phyloP scores from a whole-genome alignment of 2,329 filamentous ascomycete species.

The Aureobasidium lini region DNA sequence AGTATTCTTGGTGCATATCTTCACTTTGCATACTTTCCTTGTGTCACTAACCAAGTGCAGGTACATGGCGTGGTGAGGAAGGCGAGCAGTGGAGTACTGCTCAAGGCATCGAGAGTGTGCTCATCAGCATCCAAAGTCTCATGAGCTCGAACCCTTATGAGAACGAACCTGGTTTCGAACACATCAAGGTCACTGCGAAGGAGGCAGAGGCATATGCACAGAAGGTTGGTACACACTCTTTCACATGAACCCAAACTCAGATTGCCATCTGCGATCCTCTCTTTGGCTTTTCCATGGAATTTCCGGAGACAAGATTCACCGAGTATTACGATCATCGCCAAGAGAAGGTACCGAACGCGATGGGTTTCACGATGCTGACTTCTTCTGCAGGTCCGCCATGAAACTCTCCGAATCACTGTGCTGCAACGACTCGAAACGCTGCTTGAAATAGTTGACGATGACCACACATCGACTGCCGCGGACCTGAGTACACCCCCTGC shows the following conservation, averaged over 20 bases:
- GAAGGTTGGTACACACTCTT: conserved; percentile 2
- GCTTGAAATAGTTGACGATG: conserved; percentile 49
- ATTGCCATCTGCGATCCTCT: too few relatives aligned
- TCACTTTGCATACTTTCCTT: neutral
- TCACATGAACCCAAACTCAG: too few relatives aligned
- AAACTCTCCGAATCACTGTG: conserved; percentile 77
- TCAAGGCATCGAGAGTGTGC: conserved; percentile 86
- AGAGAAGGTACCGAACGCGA: too few relatives aligned
- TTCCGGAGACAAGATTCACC: too few relatives aligned
- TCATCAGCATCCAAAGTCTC: conserved; percentile 92
- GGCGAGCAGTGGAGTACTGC: conserved; percentile 96
- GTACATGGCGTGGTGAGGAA: conserved; percentile 80
- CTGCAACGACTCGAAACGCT: conserved; percentile 79
- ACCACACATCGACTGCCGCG: neutral
- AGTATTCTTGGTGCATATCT: conserved; percentile 46
- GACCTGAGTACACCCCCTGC: conserved; percentile 40
- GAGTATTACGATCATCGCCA: too few relatives aligned
- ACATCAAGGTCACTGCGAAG: conserved; percentile 45
- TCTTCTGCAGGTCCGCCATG: conserved; percentile 69
- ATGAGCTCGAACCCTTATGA: conserved; percentile 93
- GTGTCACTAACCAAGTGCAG: neutral
- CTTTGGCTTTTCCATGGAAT: neutral
- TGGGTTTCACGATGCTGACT: conserved; percentile 3
- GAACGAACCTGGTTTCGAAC: conserved; percentile 91
- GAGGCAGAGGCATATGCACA: conserved; percentile 10